These are phyloP conservation scores for Pneumocystis carinii DNA, from an alignment of 1,139 yeast genomes.

Conservation along the genomic window DNA sequence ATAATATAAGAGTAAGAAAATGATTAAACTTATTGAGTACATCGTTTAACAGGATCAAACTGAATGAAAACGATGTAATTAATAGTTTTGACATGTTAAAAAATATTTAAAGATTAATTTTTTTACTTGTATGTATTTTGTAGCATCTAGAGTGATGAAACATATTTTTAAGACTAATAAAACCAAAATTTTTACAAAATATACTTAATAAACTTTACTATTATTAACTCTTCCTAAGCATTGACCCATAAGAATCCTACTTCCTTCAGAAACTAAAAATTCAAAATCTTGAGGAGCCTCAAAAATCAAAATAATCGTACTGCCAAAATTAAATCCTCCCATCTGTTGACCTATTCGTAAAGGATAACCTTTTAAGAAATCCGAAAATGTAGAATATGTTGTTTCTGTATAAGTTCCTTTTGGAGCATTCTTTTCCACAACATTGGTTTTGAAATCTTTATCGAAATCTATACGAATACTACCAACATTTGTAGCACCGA, in stretches of 20 bases:
- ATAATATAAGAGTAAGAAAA: background rate
- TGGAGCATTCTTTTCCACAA: conserved; percentile 14
- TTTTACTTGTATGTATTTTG: background rate
- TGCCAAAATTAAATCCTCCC: conserved; percentile 93
- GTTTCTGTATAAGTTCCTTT: conserved; percentile 79
- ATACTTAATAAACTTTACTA: background rate
- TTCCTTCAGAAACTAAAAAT: conserved; percentile 56
- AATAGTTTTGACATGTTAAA: background rate
- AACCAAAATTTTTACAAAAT: background rate
- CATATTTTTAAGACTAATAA: background rate
- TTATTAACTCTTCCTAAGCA: background rate
- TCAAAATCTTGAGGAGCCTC: conserved; percentile 77
- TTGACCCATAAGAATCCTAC: conserved; percentile 76
- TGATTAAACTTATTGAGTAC: background rate
- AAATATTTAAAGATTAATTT: background rate
- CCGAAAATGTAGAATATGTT: conserved; percentile 67
- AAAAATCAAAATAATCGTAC: conserved; percentile 88
- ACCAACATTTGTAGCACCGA: conserved; percentile 98
- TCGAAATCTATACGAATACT: conserved; percentile 86
- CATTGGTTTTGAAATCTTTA: conserved; percentile 71
- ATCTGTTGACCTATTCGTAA: conserved; percentile 83
- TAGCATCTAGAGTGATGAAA: background rate
- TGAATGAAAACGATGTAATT: background rate
- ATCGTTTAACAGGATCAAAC: background rate
- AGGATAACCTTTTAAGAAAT: conserved; percentile 75